Base-by-base conservation (phyloP, 371 early-diverging fungal genomes). In the Mucor lusitanicus region DNA sequence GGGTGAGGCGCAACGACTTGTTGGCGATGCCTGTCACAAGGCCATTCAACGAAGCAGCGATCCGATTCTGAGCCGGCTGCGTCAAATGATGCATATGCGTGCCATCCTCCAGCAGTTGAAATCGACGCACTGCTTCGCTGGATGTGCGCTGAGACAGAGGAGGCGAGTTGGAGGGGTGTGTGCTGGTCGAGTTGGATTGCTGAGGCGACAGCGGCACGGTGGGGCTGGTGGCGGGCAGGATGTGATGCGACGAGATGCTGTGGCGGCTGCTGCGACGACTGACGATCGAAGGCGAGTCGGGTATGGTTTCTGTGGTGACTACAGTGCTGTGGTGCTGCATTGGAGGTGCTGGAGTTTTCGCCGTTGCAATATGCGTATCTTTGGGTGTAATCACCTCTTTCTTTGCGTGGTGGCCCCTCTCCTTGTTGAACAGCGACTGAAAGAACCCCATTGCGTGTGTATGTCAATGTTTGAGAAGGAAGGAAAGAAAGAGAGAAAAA, bases 1-100 rank as follows among this genome's bases (percentile, higher is more conserved):
- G 72, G 9, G 73, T 64, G 13, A 80, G 62, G 12, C 73, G 66
- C 21, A 74, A 60, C 13, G 71, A 61, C 27, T 61, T 65, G 21
- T 68, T 54, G 2, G 70, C 64, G 23, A 81, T 62, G 2, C 75
- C 74, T 35, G 69, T 75, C 54, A 80, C 67, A 8, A 81, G 54
- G 0, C 74, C 78, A 60, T 79, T 72, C 2, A 81, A 21, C 23
- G 71, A 74, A 2, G 74, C 67, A 21, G 75, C 70, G n/a, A 83
- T 68, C 50, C 70, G 70, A 37, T 66, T 80, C n/a, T 64, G 70
- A 23, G 75, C 61, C 19, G 74, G 74, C 19, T 67, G 60, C 4
- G 66, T 65, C 59, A 83, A 67, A 66, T 79, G 77, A 60, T 83
- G 83, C 6, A 8, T 42, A 67, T 83, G 83, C 8, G 72, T 69